These are phyloP conservation scores for Hyphodiscus hymeniophilus DNA, from an alignment of 495 filamentous ascomycete species.

Conservation along the genomic window DNA sequence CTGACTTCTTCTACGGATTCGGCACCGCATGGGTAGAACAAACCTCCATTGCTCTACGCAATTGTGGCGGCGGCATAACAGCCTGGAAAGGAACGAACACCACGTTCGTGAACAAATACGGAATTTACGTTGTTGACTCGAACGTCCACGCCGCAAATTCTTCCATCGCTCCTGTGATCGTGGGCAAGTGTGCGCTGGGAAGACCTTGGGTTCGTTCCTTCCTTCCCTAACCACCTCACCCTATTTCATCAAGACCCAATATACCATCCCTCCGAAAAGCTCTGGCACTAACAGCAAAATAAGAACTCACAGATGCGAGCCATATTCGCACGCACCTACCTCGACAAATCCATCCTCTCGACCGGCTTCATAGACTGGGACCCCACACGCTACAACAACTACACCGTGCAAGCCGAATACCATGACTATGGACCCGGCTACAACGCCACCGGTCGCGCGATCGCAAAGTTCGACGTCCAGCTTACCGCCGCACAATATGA, in stretches of 20 bases:
- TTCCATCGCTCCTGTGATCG: constrained; percentile 33
- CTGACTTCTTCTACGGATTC: constrained; percentile 50
- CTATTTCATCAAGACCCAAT: constrained; percentile 7
- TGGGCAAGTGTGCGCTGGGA: constrained; percentile 45
- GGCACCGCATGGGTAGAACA: constrained; percentile 42
- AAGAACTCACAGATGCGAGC: constrained; percentile 42
- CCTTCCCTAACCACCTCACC: background rate
- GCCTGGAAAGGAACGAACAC: constrained; percentile 61
- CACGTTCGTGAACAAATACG: constrained; percentile 53
- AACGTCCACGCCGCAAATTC: constrained; percentile 41
- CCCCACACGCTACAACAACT: constrained; percentile 29
- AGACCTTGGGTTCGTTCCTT: constrained; percentile 37
- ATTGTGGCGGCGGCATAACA: constrained; percentile 54
- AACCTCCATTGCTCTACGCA: constrained; percentile 36
- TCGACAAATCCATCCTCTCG: constrained; percentile 42
- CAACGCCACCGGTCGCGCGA: constrained; percentile 37
- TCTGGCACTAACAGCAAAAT: background rate
- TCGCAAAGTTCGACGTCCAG: constrained; percentile 34
- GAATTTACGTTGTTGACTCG: constrained; percentile 49
- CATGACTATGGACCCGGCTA: constrained; percentile 45
- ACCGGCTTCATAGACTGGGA: constrained; percentile 49
- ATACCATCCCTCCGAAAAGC: background rate
- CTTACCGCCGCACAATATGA: constrained; percentile 31
- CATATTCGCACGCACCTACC: constrained; percentile 43
- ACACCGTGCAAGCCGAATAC: constrained; percentile 50